A percentile compares a stretch with the other conserved stretches of the same genome.
phyloP scores from a whole-genome alignment of 139 green algal genomes.

The Tetradesmus obliquus region DNA sequence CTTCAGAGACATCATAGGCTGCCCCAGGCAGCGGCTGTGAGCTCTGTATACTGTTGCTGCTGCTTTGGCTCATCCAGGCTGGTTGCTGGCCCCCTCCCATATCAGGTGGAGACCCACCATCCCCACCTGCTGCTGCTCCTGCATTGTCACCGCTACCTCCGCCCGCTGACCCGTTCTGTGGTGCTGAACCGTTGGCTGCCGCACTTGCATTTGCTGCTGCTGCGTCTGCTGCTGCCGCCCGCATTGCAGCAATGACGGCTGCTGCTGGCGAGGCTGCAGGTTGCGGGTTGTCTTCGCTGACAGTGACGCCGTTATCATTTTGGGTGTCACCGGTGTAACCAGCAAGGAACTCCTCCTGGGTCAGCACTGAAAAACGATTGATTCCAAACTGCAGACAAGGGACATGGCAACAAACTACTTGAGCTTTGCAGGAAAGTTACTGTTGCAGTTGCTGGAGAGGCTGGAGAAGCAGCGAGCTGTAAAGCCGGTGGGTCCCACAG shows the following conservation, averaged over 20 bases:
- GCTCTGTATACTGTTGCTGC: neutral
- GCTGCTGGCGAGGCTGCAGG: neutral
- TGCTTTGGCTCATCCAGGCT: neutral
- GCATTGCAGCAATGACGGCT: neutral
- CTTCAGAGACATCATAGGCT: neutral
- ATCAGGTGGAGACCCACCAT: too few species aligned
- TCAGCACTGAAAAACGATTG: slow-evolving; percentile 30
- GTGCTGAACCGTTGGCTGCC: neutral
- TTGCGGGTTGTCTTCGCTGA: neutral
- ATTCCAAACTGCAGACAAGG: slow-evolving; percentile 30
- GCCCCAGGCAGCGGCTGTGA: neutral
- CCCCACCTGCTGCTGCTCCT: neutral
- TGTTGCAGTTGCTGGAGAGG: neutral
- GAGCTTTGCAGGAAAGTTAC: neutral
- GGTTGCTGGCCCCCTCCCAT: neutral
- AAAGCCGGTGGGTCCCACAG: too few species aligned
- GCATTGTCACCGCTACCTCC: too few species aligned
- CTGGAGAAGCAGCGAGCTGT: too few species aligned
- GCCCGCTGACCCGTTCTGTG: neutral
- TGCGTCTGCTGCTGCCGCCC: neutral
- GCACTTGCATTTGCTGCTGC: neutral
- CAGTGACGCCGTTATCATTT: slow-evolving; percentile 4
- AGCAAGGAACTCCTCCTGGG: slow-evolving; percentile 27
- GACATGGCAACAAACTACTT: neutral
- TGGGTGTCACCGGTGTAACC: slow-evolving; percentile 21